Evolutionary conservation across 2,329 filamentous ascomycete species (phyloP), one percentile per base, ranked within the genome.

Genomic region (Cryphonectria japonica): DNA sequence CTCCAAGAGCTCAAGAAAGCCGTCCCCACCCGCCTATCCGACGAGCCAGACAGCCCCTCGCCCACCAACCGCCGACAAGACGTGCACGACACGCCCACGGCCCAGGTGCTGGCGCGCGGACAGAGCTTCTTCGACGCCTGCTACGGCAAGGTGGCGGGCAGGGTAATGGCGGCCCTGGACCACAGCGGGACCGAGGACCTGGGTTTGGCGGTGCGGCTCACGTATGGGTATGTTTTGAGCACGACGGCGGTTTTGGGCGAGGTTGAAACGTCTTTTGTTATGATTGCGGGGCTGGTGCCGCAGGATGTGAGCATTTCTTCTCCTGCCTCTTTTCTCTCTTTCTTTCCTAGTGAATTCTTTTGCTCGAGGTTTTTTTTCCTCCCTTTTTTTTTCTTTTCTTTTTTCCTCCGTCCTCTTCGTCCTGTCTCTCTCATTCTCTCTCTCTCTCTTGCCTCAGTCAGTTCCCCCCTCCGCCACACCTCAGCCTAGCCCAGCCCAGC

Each of bases 221-320:
- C 85, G 73, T 88, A 87, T 74, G 83, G 83, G 7, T 19, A 85
- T 72, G 75, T 87, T 11, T 76, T 87, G 52, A 85, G 83, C 77
- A 85, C 86, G 73, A 81, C 80, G 13, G 80, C 74, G 34, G 79
- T 87, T 16, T 76, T 87, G n/a, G 82, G 78, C 14, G 75, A 80
- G 3, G 78, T 78, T 16, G 85, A 88, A 75, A 87, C 83, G 3
- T 86, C 85, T 39, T 85, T 83, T 73, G 82, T 85, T n/a, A 76
- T 87, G 66, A 82, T 87, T 59, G 83, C 85, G 3, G 84, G 81
- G 5, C 72, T 87, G 65, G 83, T 87, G 68, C 85, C 85, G 16
- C 85, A 86, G 76, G 84, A 87, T 78, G 85, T 84, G 75, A 78
- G 81, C 76, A 7, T 34, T 16, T 37, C 16, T 19, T 9, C 19